Base-by-base conservation (phyloP, 495 filamentous ascomycete species). In the Viridothelium virens region DNA sequence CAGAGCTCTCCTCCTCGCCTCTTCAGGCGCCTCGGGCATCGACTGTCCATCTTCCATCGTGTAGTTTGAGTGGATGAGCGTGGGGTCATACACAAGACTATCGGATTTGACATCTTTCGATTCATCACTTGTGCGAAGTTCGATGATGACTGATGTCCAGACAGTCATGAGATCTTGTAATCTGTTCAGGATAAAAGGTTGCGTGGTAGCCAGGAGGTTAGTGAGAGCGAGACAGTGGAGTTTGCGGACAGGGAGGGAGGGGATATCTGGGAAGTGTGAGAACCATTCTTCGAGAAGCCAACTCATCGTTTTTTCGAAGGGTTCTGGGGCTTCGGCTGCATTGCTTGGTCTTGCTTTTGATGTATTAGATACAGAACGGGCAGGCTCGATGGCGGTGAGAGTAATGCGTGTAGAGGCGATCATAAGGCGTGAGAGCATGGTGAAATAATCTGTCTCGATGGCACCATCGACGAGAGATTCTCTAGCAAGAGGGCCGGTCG, bases 201-300 rank as follows among this genome's bases (percentile, higher is more conserved):
- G 79, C 37, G 82, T 80, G 2, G 89, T 78, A 68, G 90, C 86
- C 14, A 93, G 84, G 36, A 97, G 81, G 44, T 88, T 84, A 9
- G 94, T 96, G 31, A 97, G 81, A 5, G 85, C 93, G 2, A 98
- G 82, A 59, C 83, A 86, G 68, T 87, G 89, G 11, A 97, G 81
- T 76, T 98, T 98, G 76, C 89, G 85, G 50, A 87, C 82, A 39
- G 82, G 85, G 3, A 84, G 79, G 74, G 91, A 86, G 48, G 84
- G 86, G 74, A 95, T 91, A 73, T 84, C 87, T 71, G 94, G 90
- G 70, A 95, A 90, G 70, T 92, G 88, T 44, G 77, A 75, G 77
- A 97, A 96, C 94, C 94, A 98, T 75, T 95, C 91, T 0, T 82
- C 79, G 48, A 91, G 76, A 38, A 97, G 79, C 92, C 91, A 96